Evolutionary conservation across 2,329 filamentous ascomycete genomes (phyloP).

Genomic region (Bipolaris zeicola): DNA sequence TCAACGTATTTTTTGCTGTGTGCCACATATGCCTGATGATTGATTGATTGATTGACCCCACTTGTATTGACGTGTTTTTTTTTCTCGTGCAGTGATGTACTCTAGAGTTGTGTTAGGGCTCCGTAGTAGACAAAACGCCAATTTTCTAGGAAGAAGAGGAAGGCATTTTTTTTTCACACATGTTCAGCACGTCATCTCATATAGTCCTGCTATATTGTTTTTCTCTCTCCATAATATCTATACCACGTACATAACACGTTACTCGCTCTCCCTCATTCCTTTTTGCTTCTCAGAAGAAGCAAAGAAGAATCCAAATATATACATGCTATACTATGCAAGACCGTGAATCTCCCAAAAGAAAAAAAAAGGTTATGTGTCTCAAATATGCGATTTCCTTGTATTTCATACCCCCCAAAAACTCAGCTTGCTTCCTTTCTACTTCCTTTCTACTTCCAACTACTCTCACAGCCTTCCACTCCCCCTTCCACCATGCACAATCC

Average conservation of each 20-base stretch:
- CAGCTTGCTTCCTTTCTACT: neutral
- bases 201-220: neutral
- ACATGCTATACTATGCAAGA: slow-evolving; percentile 12
- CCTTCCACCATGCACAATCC: neutral
- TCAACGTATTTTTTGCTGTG: slow-evolving; percentile 3
- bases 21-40: neutral
- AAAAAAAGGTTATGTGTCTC: neutral
- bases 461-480: neutral
- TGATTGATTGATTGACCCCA: neutral
- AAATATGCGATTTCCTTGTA: neutral
- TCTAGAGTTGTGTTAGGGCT: too few species aligned
- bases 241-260: neutral
- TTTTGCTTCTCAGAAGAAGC: neutral
- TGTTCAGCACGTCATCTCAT: too few species aligned
- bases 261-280: neutral
- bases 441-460: too few species aligned
- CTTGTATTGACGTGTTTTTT: neutral
- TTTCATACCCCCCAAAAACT: neutral
- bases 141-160: too few species aligned
- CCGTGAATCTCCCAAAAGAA: neutral
- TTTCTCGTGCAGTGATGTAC: neutral
- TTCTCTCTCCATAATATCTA: neutral
- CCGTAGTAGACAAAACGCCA: neutral
- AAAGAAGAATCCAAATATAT: neutral
- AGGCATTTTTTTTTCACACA: too few species aligned